Evolutionary conservation across 2,329 filamentous ascomycete species (phyloP), one percentile per base, ranked within the genome.

Genomic region (Tolypocladium guangdongense): DNA sequence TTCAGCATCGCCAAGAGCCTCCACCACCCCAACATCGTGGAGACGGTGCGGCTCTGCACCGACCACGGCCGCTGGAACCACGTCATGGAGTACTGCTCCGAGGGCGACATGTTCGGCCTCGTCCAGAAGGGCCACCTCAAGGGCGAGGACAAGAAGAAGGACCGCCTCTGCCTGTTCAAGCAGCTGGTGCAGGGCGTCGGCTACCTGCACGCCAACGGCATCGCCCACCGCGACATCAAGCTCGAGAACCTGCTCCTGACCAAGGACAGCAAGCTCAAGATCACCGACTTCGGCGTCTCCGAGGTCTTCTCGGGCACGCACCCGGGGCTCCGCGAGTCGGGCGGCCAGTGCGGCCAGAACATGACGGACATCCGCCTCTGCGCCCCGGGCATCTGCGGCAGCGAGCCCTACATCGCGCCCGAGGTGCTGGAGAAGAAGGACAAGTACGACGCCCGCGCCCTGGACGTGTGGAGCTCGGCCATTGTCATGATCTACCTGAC

Each of bases 151-250:
- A 82, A 84, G 54, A 74, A 78, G 18, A 75, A 78, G 53, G 88
- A 95, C 64, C 84, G 87, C 11, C 73, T 87, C 35, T 95, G 90
- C 69, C 78, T 95, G 58, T 95, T 95, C 79, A 95, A 95, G 75
- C 90, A 96, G 68, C 75, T 95, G 32, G 74, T 93, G 35, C 86
- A 89, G 62, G 90, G 90, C 20, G 80, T 96, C 57, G 78, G 83
- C 62, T 93, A 95, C 65, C 75, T 95, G 24, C 90, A 96, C 68
- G 76, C 75, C 55, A 83, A 92, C 62, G 90, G 90, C 54, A 91
- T 95, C 64, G 90, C 90, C 1, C 90, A 95, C 69, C 86, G 90
- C 49, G 90, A 96, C 61, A 87, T 95, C 72, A 95, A 96, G 70
- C 78, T 91, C 12, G 90, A 95, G 67, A 95, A 96, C 62, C 74